Base-by-base conservation (phyloP, 2,329 filamentous ascomycete species). In the Nannizziopsis arthrosporioides region DNA sequence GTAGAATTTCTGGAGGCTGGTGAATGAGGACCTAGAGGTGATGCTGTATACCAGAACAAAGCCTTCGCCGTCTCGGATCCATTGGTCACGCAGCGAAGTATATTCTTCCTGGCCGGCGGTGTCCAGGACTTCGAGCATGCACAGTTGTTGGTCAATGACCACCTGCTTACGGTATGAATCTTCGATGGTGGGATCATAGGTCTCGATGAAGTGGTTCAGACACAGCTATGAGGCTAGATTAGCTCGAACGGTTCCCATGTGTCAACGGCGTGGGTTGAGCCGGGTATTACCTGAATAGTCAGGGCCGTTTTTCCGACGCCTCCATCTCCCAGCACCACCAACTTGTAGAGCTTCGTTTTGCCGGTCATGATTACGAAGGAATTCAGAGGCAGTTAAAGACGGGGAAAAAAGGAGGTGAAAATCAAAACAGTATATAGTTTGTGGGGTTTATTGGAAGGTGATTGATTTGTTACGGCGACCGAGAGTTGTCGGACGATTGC, bases 41-140 rank as follows among this genome's bases (percentile, higher is more conserved):
- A 98, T 96, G 73, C 88, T 94, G 74, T 98, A 96, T 55, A 98
- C 92, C 53, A 98, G 76, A 27, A 98, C 86, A 64, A 96, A 96
- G 15, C 92, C 92, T 67, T 98, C 92, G 56, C 92, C 90, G 63
- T 96, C 90, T 59, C 92, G 81, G 66, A 96, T 96, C 90, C 90
- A 96, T 72, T 96, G 92, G 66, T 96, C 92, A 62, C 92, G 79
- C 60, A 96, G 73, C 41, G 92, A 92, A 54, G 90, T 95, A 70
- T 96, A 98, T 71, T 98, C 92, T 71, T 98, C 92, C 68, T 98
- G 92, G 50, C 92, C 92, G 45, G 92, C 92, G 47, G 92, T 98
- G 70, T 98, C 92, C 60, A 95, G 78, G 42, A 94, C 88, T 66
- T 94, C 87, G 57, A 94, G 79, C 87, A 94, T 93, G 72, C 87